A percentile compares a stretch with the other conserved stretches of the same genome.
phyloP scores from a whole-genome alignment of 2,329 filamentous ascomycete genomes.

The Aspergillus transmontanensis region DNA sequence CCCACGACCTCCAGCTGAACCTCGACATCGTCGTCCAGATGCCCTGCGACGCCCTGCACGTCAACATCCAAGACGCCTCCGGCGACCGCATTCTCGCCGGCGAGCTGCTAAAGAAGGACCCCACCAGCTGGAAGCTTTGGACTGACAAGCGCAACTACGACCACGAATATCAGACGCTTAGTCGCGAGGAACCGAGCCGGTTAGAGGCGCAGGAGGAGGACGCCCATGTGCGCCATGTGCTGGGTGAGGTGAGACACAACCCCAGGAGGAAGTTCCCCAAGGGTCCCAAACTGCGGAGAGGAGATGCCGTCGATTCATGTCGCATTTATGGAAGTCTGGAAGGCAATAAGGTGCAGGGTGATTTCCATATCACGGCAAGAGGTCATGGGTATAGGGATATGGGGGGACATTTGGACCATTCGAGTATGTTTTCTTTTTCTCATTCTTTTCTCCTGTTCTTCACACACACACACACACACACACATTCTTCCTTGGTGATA shows the following conservation, averaged over 20 bases:
- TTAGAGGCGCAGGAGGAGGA: conserved; percentile 60
- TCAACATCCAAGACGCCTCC: conserved; percentile 95
- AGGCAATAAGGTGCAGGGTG: conserved; percentile 94
- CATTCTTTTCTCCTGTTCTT: neutral
- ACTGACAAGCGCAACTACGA: conserved; percentile 64
- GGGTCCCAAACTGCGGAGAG: conserved; percentile 67
- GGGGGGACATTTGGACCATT: conserved; percentile 79
- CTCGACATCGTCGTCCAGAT: conserved; percentile 90
- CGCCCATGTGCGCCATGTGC: conserved; percentile 88
- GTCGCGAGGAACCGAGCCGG: conserved; percentile 64
- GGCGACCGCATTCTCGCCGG: conserved; percentile 89
- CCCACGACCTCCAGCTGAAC: conserved; percentile 89
- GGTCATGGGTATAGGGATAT: conserved; percentile 92
- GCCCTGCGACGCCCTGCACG: conserved; percentile 82
- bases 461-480: too few species aligned
- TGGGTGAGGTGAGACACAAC: conserved; percentile 70
- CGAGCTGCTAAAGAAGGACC: conserved; percentile 70
- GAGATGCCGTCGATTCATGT: conserved; percentile 70
- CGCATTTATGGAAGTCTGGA: conserved; percentile 87
- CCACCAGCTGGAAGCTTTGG: conserved; percentile 83
- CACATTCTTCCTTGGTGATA: neutral
- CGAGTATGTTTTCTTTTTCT: conserved; percentile 55
- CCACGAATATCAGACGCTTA: conserved; percentile 57
- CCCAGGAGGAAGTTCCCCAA: conserved; percentile 67
- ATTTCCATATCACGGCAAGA: conserved; percentile 95